Base-by-base conservation (phyloP, 306 rosid genomes). In the Cucurbita moschata region DNA sequence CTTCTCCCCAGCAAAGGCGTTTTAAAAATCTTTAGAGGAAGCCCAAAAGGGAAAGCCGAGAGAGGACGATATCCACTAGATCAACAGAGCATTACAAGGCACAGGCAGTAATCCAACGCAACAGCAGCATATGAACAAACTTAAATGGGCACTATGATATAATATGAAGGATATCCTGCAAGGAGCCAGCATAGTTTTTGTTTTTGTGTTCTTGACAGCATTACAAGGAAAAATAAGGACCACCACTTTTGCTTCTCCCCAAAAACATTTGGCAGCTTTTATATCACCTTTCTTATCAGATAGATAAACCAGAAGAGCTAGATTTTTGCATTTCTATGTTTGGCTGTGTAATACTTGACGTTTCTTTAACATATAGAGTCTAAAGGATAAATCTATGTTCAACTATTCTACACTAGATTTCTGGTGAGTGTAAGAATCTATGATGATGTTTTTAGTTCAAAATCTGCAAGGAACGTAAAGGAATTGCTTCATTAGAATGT, bases 381-480 rank as follows among this genome's bases (percentile, higher is more conserved):
- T 0, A 30, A 4, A 38, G 62, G 35, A 47, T 57, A 53, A 35
- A 64, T 40, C 38, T 55, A 38, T 38, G 82, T 57, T 51, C 61
- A 69, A 80, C 71, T 72, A 74, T 77, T 79, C 46, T 56, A 23
- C 61, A 66, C 43, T 61, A 21, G 30, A 79, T 58, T 63, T 42
- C 6, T 58, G 13, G 55, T 10, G 73, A 76, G 46, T 74, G 76
- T 58, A 70, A 30, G 76, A 57, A 56, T 26, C 73, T 65, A 54
- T 82, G 72, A 63, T 57, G 73, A 77, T 78, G 60, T 75, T 57
- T 51, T 21, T 38, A 71, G 76, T 60, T 75, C 52, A 60, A 60
- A 42, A 65, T 74, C 57, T 71, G 61, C 46, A 61, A 47, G 43
- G 40, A 43, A 56, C n/a, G 26, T 10, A 66, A 65, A 46, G 15